Evolutionary conservation across 768 basidiomycete genomes (phyloP), one percentile per base, ranked within the genome.

Genomic region (Pleurotus tuoliensis): DNA sequence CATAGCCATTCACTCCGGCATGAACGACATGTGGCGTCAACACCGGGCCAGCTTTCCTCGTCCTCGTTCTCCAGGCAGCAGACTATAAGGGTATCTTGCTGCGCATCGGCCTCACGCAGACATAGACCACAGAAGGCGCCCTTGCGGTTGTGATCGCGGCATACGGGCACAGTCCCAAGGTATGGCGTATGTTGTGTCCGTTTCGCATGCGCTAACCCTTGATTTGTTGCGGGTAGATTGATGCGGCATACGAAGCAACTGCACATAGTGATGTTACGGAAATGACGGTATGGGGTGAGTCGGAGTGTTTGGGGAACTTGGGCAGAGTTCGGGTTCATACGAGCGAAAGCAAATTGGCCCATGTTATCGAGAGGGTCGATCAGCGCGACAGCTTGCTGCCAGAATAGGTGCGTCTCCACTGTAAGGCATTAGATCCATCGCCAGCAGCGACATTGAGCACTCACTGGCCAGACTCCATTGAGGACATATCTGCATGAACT

Each of bases 391-490:
- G 84, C 87, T 58, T 87, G 83, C 58, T 76, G 76, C 88, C 88
- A 90, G 65, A 88, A 89, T 15, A 77, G 68, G 71, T 90, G 88
- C 6, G 76, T 74, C 73, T 88, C 82, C 56, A 90, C 88, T 90
- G 63, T 4, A 45, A 60, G 57, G 57, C 15, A 56, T 65, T 55
- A 61, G 57, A 18, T 49, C 64, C 56, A 63, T 58, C 48, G 20
- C 16, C 48, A 12, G 48, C 8, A 34, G 24, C 15, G 34, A 56
- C 34, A 55, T 38, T 16, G 48, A 5, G 49, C 16, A 80, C 86
- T 69, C 67, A 88, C 87, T 74, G 52, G 86, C 85, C 37, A 63
- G 63, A 47, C 71, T 69, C 87, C 87, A 89, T 53, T 82, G 64
- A 0, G 81, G 80, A 63, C 83, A 86, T 58, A 88, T 73, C 40